Evolutionary conservation across 1,284 basidiomycete genomes (phyloP).

Genomic region (Spongiforma sp.): DNA sequence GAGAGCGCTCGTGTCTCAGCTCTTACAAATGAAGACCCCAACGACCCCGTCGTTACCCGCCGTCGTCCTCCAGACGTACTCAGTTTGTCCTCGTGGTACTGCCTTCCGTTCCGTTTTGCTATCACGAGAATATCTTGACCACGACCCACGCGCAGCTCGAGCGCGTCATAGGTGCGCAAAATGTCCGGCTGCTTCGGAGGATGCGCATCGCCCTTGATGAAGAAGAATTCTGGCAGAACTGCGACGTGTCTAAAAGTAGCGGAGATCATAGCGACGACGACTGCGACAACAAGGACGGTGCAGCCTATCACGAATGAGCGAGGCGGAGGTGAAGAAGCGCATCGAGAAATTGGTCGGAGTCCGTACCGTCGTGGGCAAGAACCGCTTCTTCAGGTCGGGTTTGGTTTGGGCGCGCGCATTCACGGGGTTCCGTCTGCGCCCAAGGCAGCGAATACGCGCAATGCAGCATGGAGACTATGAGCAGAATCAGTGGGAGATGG

Average conservation of each 20-base stretch:
- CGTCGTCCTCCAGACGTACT: too few relatives aligned
- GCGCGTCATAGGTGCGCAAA: slow-evolving; percentile 49
- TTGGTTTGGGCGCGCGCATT: slow-evolving; percentile 12
- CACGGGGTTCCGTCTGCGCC: slow-evolving; percentile 29
- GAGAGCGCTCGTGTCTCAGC: too few relatives aligned
- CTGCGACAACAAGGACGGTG: slow-evolving; percentile 17
- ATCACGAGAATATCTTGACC: slow-evolving; percentile 62
- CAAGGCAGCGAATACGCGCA: slow-evolving; percentile 30
- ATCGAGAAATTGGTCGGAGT: slow-evolving; percentile 61
- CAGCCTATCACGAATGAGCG: slow-evolving; percentile 37
- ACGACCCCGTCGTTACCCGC: too few relatives aligned
- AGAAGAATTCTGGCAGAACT: slow-evolving; percentile 19
- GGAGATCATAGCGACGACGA: too few relatives aligned
- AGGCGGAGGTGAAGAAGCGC: slow-evolving; percentile 47
- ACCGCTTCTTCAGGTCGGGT: slow-evolving; percentile 20
- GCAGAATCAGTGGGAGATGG: slow-evolving; percentile 32
- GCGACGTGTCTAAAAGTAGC: background rate
- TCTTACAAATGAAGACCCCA: too few relatives aligned
- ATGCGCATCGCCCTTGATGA: slow-evolving; percentile 51
- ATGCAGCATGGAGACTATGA: slow-evolving; percentile 25
- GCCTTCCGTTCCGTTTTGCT: slow-evolving; percentile 58
- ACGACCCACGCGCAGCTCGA: too few relatives aligned
- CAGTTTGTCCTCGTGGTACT: slow-evolving; percentile 65
- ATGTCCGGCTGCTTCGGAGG: slow-evolving; percentile 50
- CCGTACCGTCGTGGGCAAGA: slow-evolving; percentile 34